Evolutionary conservation across 495 filamentous ascomycete species (phyloP), one percentile per base, ranked within the genome.

Genomic region (Usnea hakonensis): DNA sequence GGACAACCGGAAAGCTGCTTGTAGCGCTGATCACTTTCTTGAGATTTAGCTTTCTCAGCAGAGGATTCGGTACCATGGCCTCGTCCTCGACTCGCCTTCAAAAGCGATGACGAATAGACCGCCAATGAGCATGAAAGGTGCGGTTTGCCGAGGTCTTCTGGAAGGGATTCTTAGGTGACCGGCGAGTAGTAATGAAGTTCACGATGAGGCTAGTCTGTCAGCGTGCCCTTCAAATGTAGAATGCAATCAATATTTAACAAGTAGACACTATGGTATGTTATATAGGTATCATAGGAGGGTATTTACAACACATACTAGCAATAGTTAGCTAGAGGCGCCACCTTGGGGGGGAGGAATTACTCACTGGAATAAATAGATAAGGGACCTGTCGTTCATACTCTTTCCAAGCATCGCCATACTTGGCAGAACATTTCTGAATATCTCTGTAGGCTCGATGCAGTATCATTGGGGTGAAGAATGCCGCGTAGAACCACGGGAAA

Each of bases 401-500:
- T 52, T 76, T 74, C 94, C 94, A 98, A 48, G 89, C 87, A 57
- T 91, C 87, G 33, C 94, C 94, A 76, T 98, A 98, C 81, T 91
- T 96, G 70, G 76, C 80, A 44, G 85, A 81, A 76, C 94, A 98
- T 60, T 87, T 79, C 67, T 88, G 79, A 62, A 95, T 91, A 75
- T 98, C 94, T 60, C 94, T 83, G 70, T 78, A 79, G 26, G 90
- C 88, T 60, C 94, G 89, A 76, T 98, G 94, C 19, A 84, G 76
- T 71, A 98, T 97, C 94, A 98, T 97, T 68, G 74, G 77, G 30
- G 79, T 76, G 73, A 98, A 98, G 79, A 98, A 98, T 46, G 89
- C 72, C 16, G 91, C 90, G 69, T 97, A 95, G 74, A 98, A 98
- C 92, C 93, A 98, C 3, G 94, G 94, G 77, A 97, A 91, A 4